Conservation (phyloP, 441 rosid species). For the Erodium moschatum region DNA sequence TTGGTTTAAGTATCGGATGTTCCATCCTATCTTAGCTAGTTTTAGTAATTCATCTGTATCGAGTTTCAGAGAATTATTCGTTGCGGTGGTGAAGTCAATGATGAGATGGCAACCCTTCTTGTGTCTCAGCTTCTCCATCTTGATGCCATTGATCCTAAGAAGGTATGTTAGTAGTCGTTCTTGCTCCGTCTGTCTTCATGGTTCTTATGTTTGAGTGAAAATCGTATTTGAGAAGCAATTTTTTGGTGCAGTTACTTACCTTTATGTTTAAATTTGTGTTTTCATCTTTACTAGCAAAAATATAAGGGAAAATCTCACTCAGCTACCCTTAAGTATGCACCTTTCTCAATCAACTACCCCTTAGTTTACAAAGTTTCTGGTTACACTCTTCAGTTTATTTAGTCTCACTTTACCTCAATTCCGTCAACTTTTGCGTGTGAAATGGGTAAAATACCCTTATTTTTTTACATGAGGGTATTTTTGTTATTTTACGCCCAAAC, state of each 20-base stretch:
- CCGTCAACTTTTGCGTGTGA: no score
- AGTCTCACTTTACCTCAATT: no score
- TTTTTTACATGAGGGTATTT: no score
- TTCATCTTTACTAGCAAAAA: not conserved
- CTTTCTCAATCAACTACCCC: no score
- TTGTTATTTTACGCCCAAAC: no score
- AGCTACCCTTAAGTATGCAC: no score
- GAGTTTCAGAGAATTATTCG: conserved; percentile 71
- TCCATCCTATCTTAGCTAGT: not conserved
- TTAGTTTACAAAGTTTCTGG: no score
- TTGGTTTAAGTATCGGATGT: not conserved
- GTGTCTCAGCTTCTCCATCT: conserved; percentile 95
- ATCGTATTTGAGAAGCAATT: not conserved
- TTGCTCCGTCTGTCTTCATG: not conserved
- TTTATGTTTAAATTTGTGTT: not conserved
- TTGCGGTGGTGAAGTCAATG: conserved; percentile 94
- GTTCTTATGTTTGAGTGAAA: not conserved
- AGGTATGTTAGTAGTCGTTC: conserved; percentile 38
- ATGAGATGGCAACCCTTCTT: conserved; percentile 89
- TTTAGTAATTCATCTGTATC: conserved; percentile 14
- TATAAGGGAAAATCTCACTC: no score
- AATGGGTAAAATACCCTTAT: no score
- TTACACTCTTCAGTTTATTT: no score
- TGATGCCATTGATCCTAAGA: conserved; percentile 81
- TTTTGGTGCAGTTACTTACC: not conserved